Percentiles rank a stretch among this genome's conserved stretches.
Conservation (phyloP, 148 eudicot species). For the Rhododendron williamsianum region DNA sequence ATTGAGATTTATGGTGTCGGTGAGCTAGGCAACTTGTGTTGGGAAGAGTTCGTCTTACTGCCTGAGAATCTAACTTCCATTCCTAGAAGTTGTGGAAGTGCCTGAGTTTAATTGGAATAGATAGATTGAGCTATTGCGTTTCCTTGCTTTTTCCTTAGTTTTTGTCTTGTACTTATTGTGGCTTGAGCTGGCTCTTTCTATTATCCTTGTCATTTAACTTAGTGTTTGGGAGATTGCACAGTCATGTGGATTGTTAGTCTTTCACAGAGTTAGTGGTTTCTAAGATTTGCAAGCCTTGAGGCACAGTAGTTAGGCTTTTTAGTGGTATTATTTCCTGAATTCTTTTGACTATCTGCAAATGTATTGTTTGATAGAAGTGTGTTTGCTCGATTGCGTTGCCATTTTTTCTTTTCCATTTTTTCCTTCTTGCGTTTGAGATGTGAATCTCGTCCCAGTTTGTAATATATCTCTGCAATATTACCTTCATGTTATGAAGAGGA, state of each 20-base stretch:
- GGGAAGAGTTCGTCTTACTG: not conserved
- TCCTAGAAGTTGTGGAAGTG: not conserved
- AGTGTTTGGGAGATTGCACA: not conserved
- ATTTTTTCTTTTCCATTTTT: not conserved
- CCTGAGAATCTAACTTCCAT: not conserved
- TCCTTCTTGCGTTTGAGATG: not conserved
- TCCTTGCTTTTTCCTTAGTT: not conserved
- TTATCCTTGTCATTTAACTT: not conserved
- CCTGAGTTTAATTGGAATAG: not conserved
- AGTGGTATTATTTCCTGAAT: not conserved
- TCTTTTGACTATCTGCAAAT: not conserved
- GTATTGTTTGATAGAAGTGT: not conserved
- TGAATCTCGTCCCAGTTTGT: not conserved
- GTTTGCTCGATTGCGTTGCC: not conserved
- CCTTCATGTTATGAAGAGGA: not conserved
- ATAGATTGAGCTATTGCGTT: not conserved
- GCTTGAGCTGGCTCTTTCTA: not conserved
- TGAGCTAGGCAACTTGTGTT: not conserved
- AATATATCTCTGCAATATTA: not conserved
- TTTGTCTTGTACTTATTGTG: not conserved
- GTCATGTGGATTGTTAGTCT: not conserved
- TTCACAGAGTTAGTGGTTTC: not conserved
- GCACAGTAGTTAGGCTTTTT: not conserved
- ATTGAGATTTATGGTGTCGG: not conserved
- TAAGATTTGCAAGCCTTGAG: not conserved